These are phyloP conservation scores for Aspergillus glaucus DNA, from an alignment of 2,329 filamentous ascomycete genomes.

Conservation along the genomic window DNA sequence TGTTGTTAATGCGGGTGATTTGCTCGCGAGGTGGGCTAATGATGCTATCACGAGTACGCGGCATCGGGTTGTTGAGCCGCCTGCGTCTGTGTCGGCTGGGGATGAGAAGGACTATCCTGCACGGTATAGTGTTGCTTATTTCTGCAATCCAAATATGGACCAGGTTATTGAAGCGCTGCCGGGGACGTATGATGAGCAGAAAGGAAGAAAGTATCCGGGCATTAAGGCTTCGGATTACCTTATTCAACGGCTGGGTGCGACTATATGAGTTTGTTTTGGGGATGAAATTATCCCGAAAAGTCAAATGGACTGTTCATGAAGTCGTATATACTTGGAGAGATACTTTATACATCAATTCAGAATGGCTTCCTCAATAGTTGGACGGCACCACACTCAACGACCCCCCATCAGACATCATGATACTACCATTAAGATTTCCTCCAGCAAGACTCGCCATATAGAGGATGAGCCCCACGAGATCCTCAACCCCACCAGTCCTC, in stretches of 20 bases:
- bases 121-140: constrained; percentile 85
- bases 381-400: constrained; percentile 52
- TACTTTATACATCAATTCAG: background rate
- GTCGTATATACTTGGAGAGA: background rate
- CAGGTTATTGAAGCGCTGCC: constrained; percentile 73
- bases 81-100: constrained; percentile 40
- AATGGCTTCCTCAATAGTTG: constrained; percentile 38
- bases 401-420: constrained; percentile 59
- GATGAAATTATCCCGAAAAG: background rate
- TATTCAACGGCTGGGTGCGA: constrained; percentile 68
- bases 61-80: constrained; percentile 84
- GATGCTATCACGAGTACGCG: constrained; percentile 85
- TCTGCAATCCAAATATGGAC: constrained; percentile 80
- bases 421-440: constrained; percentile 59
- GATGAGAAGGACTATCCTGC: constrained; percentile 55
- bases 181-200: constrained; percentile 61
- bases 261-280: constrained; percentile 42
- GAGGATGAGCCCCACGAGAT: constrained; percentile 60
- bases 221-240: constrained; percentile 79
- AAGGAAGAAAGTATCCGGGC: constrained; percentile 69
- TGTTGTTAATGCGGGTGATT: constrained; percentile 82
- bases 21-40: constrained; percentile 84
- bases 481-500: constrained; percentile 54
- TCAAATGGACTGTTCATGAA: background rate
- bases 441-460: constrained; percentile 61